These are phyloP conservation scores for Alectoria sarmentosa DNA, from an alignment of 495 filamentous ascomycete genomes.

Conservation along the genomic window DNA sequence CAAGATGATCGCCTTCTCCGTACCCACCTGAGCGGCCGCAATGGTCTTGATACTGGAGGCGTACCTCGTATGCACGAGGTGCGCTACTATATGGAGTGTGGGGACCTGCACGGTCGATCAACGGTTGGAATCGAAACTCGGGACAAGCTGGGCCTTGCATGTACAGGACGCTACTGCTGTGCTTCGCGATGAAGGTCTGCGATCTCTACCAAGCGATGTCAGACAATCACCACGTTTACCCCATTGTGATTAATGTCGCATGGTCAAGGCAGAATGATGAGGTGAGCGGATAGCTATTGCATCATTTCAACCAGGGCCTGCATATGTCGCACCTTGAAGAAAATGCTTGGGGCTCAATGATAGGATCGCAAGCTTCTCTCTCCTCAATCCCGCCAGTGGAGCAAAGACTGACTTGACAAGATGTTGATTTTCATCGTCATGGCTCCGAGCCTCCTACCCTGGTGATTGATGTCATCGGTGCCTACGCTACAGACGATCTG, in stretches of 20 bases:
- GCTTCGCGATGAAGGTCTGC: neutral
- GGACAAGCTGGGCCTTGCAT: neutral
- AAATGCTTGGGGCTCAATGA: neutral
- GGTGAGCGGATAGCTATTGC: neutral
- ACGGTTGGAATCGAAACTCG: neutral
- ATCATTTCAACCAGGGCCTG: neutral
- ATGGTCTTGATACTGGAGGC: neutral
- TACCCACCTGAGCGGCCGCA: neutral
- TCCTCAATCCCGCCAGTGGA: neutral
- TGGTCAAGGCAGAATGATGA: neutral
- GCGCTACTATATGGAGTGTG: slow-evolving; percentile 4
- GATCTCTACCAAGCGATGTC: neutral
- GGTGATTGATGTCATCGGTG: neutral
- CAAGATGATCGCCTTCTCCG: neutral
- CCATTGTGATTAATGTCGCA: neutral
- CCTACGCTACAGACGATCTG: neutral
- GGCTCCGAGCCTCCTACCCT: neutral
- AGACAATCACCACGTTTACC: neutral
- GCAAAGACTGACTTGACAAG: neutral
- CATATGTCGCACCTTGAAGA: neutral
- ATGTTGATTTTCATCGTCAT: neutral
- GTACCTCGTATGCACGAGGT: neutral
- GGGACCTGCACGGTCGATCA: slow-evolving; percentile 1
- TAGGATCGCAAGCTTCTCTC: neutral
- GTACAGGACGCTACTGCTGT: neutral